These are phyloP conservation scores for Stephania cephalantha DNA, from an alignment of 164 flowering plant species.

Conservation along the genomic window DNA sequence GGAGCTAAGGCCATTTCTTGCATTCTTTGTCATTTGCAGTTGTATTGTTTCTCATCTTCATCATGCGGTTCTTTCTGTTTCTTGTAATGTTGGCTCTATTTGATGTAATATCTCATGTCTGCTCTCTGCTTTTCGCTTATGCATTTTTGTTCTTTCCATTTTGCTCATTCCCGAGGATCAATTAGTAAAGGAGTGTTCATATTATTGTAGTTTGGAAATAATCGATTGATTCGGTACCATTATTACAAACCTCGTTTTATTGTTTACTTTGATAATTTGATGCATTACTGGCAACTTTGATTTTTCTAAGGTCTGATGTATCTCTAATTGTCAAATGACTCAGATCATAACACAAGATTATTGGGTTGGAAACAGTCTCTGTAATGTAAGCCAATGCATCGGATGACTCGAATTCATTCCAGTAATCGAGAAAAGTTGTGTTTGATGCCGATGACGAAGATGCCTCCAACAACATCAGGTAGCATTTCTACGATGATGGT, in stretches of 20 bases:
- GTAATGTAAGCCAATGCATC: neutral
- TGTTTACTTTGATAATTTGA: neutral
- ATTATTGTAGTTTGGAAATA: neutral
- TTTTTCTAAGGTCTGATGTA: neutral
- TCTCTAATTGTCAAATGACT: neutral
- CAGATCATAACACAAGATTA: neutral
- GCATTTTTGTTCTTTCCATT: neutral
- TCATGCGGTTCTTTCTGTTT: neutral
- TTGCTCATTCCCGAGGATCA: neutral
- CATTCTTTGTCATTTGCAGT: conserved; percentile 2
- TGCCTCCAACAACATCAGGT: neutral
- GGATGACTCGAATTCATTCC: neutral
- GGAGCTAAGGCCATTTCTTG: conserved; percentile 38
- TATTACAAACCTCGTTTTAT: neutral
- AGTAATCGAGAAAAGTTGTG: neutral
- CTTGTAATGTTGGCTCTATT: neutral
- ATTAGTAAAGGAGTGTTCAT: neutral
- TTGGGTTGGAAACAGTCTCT: neutral
- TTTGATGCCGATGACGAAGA: neutral
- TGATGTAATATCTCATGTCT: neutral
- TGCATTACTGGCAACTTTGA: neutral
- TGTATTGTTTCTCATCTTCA: neutral
- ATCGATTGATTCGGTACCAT: neutral
- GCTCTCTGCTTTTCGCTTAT: neutral
- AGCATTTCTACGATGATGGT: neutral